Evolutionary conservation across 192 early-diverging fungal genomes (phyloP), one percentile per base, ranked within the genome.

Genomic region (Gonapodya sp.): DNA sequence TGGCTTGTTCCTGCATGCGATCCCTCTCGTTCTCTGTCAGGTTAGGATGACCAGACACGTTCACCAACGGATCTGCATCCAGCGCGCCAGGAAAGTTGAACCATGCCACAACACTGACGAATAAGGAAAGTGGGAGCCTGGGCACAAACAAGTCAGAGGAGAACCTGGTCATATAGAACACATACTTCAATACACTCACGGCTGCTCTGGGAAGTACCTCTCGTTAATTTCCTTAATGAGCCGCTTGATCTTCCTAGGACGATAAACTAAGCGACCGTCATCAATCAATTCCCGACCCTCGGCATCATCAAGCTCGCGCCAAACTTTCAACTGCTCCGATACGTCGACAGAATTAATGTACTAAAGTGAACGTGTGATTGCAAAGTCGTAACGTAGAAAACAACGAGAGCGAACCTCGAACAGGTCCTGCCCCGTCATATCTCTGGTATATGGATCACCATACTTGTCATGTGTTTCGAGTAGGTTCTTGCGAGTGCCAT

Each of bases 401-500:
- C n/a, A n/a, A n/a, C n/a, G n/a, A 64, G 46, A 8, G 24, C 46
- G 24, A 8, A 64, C 46, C 46, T 64, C 8, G 30, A 77, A 33
- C 8, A 32, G 30, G 18, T 77, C 75, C 31, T 8, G 8, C 8
- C 75, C 34, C 8, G 30, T 34, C 34, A 77, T 77, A 14, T 77
- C 75, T 77, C 34, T 2, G 75, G 34, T 34, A 33, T 77, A 77
- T 33, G 75, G 34, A 33, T 77, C 75, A 34, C 75, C 75, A 34
- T 77, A 77, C 31, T 34, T 34, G 75, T 77, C 75, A 34, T 77
- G 75, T 14, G 75, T 77, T 77, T 77, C 75, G 8, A 34, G 8
- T 14, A 77, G 75, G 18, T 34, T 2, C 75, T 77, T 31, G 8
- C 30, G 34, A 18, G 75, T 77, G 8, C 8, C 75, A 77, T 18